phyloP scores from a whole-genome alignment of 306 rosid genomes.

The Castanea sativa region DNA sequence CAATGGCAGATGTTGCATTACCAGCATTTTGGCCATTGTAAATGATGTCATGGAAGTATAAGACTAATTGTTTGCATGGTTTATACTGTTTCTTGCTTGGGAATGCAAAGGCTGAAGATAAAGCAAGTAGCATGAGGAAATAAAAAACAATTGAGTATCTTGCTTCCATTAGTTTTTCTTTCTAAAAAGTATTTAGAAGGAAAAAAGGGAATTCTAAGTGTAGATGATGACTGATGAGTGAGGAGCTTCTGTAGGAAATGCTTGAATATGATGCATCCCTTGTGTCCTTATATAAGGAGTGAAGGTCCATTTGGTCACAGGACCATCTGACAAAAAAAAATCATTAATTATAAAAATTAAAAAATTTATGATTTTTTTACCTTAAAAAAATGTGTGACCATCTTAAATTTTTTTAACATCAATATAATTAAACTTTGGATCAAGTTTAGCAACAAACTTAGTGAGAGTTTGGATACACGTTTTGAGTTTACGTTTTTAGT shows the following conservation, averaged over 20 bases:
- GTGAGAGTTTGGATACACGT: too few species aligned
- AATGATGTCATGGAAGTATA: slow-evolving; percentile 65
- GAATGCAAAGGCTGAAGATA: slow-evolving; percentile 27
- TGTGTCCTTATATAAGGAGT: slow-evolving; percentile 21
- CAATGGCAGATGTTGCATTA: slow-evolving; percentile 75
- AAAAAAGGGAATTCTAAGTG: too few species aligned
- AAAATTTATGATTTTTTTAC: too few species aligned
- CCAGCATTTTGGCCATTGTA: slow-evolving; percentile 62
- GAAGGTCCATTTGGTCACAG: too few species aligned
- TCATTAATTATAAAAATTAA: not conserved
- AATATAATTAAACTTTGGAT: too few species aligned
- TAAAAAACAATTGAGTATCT: slow-evolving; percentile 18
- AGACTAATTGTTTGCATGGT: slow-evolving; percentile 60
- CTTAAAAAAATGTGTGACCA: too few species aligned
- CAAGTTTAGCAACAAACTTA: too few species aligned
- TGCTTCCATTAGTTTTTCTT: slow-evolving; percentile 26
- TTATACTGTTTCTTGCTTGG: slow-evolving; percentile 21
- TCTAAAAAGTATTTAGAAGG: not conserved
- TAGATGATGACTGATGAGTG: too few species aligned
- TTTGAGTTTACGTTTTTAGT: too few species aligned
- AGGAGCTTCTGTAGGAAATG: too few species aligned
- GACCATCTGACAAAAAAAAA: too few species aligned
- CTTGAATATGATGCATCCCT: not conserved
- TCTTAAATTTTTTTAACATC: too few species aligned
- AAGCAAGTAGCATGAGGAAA: slow-evolving; percentile 21